Evolutionary conservation across 768 basidiomycete genomes (phyloP), one percentile per base, ranked within the genome.

Genomic region (Tulasnella sp.): DNA sequence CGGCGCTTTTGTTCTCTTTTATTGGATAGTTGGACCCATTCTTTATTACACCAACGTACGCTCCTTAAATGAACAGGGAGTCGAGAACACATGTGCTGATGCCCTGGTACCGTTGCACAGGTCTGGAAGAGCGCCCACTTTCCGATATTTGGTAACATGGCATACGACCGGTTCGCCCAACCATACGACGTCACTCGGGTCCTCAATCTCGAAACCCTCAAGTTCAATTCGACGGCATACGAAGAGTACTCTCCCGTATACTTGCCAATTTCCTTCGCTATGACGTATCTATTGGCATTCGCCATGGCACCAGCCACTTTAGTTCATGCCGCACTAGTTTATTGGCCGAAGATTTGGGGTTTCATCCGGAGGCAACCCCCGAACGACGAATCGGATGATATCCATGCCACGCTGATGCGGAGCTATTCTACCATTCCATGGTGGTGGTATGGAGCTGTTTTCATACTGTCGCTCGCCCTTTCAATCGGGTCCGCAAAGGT

Each of bases 21-120:
- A 92, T 85, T 99, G 96, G 96, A 90, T 99, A 81, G 81, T 96
- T 75, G 90, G 91, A 0, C 97, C 98, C 0, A 87, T 90, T n/a
- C 84, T 99, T 80, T 99, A 99, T 85, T 99, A 98, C 85, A 91
- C 91, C 79, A 96, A 99, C 84, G 95, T 97, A 83, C 80, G 93
- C 87, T 40, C 3, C 15, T 13, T 57, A 3, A 20, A 10, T n/a
- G 3, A 20, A 18, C 35, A 72, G 10, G 37, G 2, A 5, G 5
- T 35, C 11, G 5, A 3, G 2, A 48, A 29, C 2, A 29, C 2
- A 40, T 70, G 46, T 18, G 2, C 42, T 35, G 11, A 26, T 35
- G n/a, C 18, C 20, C 40, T 7, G 32, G 2, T 44, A 44, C 16
- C 26, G 23, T 23, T n/a, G 32, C 37, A 11, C 57, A 82, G 86